A percentile compares a stretch with the other conserved stretches of the same genome.
phyloP scores from a whole-genome alignment of 345 rosid genomes.

The Hevea brasiliensis region DNA sequence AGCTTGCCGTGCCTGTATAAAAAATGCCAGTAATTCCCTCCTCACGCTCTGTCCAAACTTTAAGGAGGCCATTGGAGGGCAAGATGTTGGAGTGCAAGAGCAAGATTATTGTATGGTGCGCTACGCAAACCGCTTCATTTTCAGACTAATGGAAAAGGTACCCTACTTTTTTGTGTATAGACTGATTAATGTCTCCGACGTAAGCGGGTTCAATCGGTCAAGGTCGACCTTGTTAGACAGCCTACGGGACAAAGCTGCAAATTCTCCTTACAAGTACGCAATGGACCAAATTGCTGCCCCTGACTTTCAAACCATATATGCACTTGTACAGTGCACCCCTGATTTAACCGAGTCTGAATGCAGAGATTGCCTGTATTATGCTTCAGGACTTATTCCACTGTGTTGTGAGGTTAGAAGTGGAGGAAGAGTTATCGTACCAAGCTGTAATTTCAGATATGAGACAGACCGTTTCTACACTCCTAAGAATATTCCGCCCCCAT shows the following conservation, averaged over 20 bases:
- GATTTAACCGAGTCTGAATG: conserved; percentile 18
- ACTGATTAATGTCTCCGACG: neutral
- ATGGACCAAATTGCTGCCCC: neutral
- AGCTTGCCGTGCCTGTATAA: neutral
- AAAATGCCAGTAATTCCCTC: neutral
- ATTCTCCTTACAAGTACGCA: conserved; percentile 11
- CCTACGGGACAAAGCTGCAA: neutral
- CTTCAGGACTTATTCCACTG: conserved; percentile 4
- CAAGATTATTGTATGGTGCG: neutral
- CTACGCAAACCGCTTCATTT: conserved; percentile 13
- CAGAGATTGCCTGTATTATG: conserved; percentile 13
- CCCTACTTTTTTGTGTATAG: accelerated
- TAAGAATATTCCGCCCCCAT: neutral
- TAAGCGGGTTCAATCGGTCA: conserved; percentile 5
- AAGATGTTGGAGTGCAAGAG: no score
- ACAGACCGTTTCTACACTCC: conserved; percentile 23
- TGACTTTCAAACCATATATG: conserved; percentile 17
- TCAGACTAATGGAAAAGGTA: neutral
- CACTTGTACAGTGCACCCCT: conserved; percentile 46
- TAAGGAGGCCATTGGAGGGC: conserved; percentile 15
- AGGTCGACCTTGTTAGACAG: neutral
- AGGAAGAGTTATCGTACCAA: conserved; percentile 35
- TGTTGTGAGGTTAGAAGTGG: conserved; percentile 35
- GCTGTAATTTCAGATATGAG: conserved; percentile 47
- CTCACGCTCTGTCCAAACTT: conserved; percentile 7